Evolutionary conservation across 331 rosid genomes (phyloP).

Genomic region (Rosa hybrid): DNA sequence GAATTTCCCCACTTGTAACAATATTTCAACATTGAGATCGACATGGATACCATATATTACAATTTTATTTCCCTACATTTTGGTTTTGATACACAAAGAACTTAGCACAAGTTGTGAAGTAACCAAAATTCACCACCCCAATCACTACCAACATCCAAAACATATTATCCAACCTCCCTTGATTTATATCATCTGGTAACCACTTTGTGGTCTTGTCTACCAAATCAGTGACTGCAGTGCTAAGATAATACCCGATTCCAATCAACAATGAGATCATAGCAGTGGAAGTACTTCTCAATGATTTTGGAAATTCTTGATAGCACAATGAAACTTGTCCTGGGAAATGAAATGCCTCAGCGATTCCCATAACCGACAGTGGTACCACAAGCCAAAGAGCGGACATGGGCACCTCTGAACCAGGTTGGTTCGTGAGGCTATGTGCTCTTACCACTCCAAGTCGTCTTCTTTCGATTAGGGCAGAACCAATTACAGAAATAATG

Average conservation of each 20-base stretch:
- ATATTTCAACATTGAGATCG: too few relatives aligned
- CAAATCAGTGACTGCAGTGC: slow-evolving; percentile 20
- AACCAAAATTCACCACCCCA: slow-evolving; percentile 27
- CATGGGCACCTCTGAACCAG: slow-evolving; percentile 25
- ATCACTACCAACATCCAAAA: slow-evolving; percentile 25
- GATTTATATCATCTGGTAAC: slow-evolving; percentile 31
- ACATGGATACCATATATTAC: too few relatives aligned
- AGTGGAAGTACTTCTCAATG: slow-evolving; percentile 31
- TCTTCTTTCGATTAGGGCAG: slow-evolving; percentile 29
- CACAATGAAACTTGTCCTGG: slow-evolving; percentile 27
- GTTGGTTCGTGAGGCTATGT: neutral
- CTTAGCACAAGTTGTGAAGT: slow-evolving; percentile 29
- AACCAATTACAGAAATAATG: neutral
- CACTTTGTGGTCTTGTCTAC: slow-evolving; percentile 18
- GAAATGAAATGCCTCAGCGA: slow-evolving; percentile 28
- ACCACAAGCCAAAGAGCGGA: slow-evolving; percentile 33
- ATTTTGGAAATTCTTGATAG: slow-evolving; percentile 31
- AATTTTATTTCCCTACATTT: neutral
- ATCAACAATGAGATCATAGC: slow-evolving; percentile 32
- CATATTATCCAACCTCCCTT: slow-evolving; percentile 32
- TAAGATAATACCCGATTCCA: slow-evolving; percentile 23
- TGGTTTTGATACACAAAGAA: slow-evolving; percentile 13
- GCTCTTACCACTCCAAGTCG: slow-evolving; percentile 13
- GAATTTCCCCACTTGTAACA: too few relatives aligned
- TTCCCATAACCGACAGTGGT: slow-evolving; percentile 6